These are phyloP conservation scores for Dendrothele bispora DNA, from an alignment of 768 basidiomycete genomes.

Conservation along the genomic window DNA sequence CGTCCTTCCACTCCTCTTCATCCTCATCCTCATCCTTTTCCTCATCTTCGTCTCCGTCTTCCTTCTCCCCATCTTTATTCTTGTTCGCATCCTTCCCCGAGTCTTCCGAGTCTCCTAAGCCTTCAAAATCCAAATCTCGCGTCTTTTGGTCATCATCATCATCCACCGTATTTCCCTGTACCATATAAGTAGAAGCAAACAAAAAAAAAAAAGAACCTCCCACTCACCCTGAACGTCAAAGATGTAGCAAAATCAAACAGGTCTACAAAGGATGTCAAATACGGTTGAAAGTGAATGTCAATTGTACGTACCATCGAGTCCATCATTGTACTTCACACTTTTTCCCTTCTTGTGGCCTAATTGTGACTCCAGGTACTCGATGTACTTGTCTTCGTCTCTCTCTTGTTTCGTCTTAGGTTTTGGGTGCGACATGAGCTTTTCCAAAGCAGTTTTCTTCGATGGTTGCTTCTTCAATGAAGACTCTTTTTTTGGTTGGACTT, in stretches of 20 bases:
- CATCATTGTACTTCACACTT: slow-evolving; percentile 65
- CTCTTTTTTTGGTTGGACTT: neutral
- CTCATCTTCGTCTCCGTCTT: neutral
- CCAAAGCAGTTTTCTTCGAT: neutral
- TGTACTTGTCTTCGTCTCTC: slow-evolving; percentile 80
- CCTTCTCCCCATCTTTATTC: too few species aligned
- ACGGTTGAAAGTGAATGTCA: neutral
- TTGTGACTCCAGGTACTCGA: slow-evolving; percentile 78
- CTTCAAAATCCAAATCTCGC: too few species aligned
- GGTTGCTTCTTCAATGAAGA: neutral
- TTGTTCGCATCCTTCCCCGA: too few species aligned
- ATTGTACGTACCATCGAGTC: slow-evolving; percentile 72
- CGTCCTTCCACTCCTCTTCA: slow-evolving; percentile 12
- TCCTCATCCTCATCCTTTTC: neutral
- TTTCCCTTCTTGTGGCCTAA: slow-evolving; percentile 57
- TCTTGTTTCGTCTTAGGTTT: slow-evolving; percentile 39
- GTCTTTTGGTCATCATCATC: neutral
- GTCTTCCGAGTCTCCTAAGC: too few species aligned
- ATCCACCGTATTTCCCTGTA: too few species aligned
- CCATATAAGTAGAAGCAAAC: neutral
- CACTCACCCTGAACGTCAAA: slow-evolving; percentile 16
- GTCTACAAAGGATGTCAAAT: slow-evolving; percentile 33
- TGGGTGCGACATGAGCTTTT: slow-evolving; percentile 11
- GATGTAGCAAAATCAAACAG: slow-evolving; percentile 53
- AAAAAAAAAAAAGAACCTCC: slow-evolving; percentile 24